These are phyloP conservation scores for Macadamia integrifolia DNA, from an alignment of 164 flowering plant species.

Conservation along the genomic window DNA sequence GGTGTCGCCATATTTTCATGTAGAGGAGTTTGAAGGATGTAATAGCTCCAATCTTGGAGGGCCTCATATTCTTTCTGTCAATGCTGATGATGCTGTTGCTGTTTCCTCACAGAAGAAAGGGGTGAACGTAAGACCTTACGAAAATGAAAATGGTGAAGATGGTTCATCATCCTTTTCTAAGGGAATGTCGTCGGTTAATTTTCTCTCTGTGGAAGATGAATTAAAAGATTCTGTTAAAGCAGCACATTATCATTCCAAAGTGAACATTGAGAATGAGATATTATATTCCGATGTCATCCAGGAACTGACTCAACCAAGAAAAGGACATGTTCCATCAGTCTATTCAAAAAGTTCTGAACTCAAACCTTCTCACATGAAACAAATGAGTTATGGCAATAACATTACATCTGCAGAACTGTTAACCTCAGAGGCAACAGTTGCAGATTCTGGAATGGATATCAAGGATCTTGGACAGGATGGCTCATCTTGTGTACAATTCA, in stretches of 20 bases:
- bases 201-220: conserved; percentile 2
- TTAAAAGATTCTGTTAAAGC: conserved; percentile 12
- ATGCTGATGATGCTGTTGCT: conserved; percentile 11
- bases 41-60: conserved; percentile 15
- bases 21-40: conserved; percentile 15
- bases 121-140: conserved; percentile 6
- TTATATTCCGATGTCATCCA: conserved; percentile 12
- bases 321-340: conserved; percentile 6
- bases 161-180: conserved; percentile 10
- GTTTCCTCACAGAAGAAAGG: conserved; percentile 14
- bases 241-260: conserved; percentile 9
- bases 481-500: conserved; percentile 17
- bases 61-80: conserved; percentile 17
- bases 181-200: conserved; percentile 12
- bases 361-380: conserved; percentile 4
- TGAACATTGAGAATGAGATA: conserved; percentile 7
- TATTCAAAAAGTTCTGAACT: conserved; percentile 11
- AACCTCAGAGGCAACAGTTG: not conserved
- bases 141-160: conserved; percentile 12
- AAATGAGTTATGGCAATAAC: conserved; percentile 9
- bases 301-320: conserved; percentile 4
- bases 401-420: conserved; percentile 8
- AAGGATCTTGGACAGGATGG: conserved; percentile 11
- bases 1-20: conserved; percentile 8
- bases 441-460: conserved; percentile 8